These are phyloP conservation scores for Russula dissimulans DNA, from an alignment of 768 basidiomycete genomes.

Conservation along the genomic window DNA sequence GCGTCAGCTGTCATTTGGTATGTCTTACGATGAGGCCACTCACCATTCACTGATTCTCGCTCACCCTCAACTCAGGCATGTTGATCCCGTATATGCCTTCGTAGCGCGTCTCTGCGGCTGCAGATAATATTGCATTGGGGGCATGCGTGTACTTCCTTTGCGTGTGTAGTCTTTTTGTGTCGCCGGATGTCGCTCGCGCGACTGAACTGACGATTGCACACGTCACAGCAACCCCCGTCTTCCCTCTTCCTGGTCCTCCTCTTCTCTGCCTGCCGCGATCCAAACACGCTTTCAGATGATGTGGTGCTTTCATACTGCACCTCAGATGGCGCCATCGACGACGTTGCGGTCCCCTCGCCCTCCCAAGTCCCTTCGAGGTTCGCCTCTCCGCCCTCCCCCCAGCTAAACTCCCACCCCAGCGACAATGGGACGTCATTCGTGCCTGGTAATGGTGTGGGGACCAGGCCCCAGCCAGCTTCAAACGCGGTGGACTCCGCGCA, in stretches of 20 bases:
- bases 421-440: neutral
- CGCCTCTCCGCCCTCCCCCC: neutral
- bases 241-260: conserved; percentile 1
- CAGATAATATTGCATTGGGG: neutral
- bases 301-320: neutral
- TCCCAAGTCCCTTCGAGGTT: neutral
- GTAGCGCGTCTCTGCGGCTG: conserved; percentile 4
- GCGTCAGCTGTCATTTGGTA: neutral
- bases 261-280: neutral
- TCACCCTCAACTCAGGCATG: neutral
- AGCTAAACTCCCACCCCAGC: neutral
- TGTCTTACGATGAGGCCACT: neutral
- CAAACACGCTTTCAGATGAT: neutral
- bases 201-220: neutral
- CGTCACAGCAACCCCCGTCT: neutral
- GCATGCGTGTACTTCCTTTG: neutral
- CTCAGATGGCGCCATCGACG: neutral
- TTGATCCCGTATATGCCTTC: conserved; percentile 2
- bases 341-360: neutral
- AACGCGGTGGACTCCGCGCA: neutral
- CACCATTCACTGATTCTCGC: neutral
- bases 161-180: conserved; percentile 1
- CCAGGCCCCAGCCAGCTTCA: neutral
- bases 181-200: conserved; percentile 9
- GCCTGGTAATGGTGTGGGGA: neutral